These are phyloP conservation scores for Fusarium longipes DNA, from an alignment of 2,329 filamentous ascomycete genomes.

Conservation along the genomic window DNA sequence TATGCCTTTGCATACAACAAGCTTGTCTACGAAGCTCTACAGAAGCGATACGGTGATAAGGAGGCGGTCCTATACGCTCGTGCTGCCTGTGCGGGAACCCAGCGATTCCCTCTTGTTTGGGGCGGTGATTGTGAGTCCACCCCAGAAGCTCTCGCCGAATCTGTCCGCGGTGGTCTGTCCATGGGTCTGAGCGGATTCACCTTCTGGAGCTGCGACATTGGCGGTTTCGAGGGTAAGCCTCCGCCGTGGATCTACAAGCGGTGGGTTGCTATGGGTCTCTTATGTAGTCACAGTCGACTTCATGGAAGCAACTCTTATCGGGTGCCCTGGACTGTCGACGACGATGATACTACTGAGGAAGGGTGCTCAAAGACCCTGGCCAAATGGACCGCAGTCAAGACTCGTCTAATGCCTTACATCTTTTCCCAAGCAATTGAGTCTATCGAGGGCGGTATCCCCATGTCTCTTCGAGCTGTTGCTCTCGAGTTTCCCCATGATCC, in stretches of 20 bases:
- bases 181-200: conserved; percentile 73
- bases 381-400: conserved; percentile 62
- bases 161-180: conserved; percentile 72
- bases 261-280: conserved; percentile 80
- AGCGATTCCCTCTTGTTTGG: conserved; percentile 77
- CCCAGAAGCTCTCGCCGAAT: conserved; percentile 78
- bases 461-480: conserved; percentile 72
- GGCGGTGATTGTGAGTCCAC: conserved; percentile 81
- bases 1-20: conserved; percentile 81
- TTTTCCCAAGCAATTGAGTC: conserved; percentile 57
- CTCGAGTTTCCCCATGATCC: conserved; percentile 78
- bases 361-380: conserved; percentile 63
- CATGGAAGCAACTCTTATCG: conserved; percentile 78
- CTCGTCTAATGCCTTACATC: conserved; percentile 64
- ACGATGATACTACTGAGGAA: conserved; percentile 67
- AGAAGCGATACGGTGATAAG: conserved; percentile 61
- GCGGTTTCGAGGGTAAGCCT: conserved; percentile 76
- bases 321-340: conserved; percentile 79
- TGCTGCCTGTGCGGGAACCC: conserved; percentile 73
- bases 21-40: conserved; percentile 73
- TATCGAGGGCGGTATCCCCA: conserved; percentile 65
- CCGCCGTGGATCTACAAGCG: conserved; percentile 78
- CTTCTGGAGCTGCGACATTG: conserved; percentile 78
- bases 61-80: conserved; percentile 75
- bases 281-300: conserved; percentile 76